phyloP scores from a whole-genome alignment of 192 early-diverging fungal species.

The Jimgerdemannia flammicorona region DNA sequence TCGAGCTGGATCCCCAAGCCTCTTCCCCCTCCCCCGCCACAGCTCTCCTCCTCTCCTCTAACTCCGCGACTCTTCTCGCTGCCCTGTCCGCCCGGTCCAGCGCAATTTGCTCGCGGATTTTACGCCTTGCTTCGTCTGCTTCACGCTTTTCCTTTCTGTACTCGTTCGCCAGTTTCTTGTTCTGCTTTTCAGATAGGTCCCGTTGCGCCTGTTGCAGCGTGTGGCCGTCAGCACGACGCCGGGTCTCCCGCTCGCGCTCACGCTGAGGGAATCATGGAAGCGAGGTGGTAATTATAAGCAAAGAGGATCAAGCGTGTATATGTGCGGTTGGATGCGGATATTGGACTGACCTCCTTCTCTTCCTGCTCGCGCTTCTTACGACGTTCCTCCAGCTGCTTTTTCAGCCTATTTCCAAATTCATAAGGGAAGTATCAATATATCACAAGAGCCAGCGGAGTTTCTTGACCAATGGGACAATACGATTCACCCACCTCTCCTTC shows the following conservation, averaged over 20 bases:
- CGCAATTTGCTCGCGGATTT: neutral
- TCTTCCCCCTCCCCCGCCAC: neutral
- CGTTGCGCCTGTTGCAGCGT: neutral
- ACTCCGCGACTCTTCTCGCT: neutral
- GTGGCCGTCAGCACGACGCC: neutral
- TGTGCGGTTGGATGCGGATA: neutral
- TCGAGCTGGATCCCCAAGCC: neutral
- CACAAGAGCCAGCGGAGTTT: neutral
- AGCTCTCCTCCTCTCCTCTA: neutral
- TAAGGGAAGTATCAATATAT: neutral
- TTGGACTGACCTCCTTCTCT: neutral
- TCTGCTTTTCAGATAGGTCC: neutral
- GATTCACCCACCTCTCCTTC: neutral
- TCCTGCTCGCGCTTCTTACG: neutral
- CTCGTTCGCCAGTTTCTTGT: neutral
- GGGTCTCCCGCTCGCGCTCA: neutral
- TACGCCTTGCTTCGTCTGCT: neutral
- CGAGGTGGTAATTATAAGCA: too few species aligned
- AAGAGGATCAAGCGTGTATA: too few species aligned
- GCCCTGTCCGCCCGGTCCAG: neutral
- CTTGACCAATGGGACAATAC: neutral
- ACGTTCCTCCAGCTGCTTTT: neutral
- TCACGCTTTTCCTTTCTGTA: neutral
- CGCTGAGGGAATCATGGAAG: neutral
- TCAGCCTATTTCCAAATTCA: neutral